Conservation (phyloP, 768 basidiomycete species). For the Pleurotus tuoliensis region DNA sequence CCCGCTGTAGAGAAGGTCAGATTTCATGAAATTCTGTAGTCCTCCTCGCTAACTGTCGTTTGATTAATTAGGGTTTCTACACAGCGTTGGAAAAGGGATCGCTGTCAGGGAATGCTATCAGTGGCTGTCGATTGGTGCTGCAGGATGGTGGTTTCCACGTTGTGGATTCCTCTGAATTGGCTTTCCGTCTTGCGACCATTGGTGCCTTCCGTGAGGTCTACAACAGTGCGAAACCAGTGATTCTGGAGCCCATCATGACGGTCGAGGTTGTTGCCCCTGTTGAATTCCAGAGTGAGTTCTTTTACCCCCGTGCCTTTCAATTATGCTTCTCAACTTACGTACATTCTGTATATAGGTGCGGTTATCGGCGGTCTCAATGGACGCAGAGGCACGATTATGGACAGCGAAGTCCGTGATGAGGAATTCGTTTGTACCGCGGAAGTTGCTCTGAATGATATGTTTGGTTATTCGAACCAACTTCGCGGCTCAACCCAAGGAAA, state of each 20-base stretch:
- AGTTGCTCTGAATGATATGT: conserved; percentile 97
- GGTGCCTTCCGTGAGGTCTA: conserved; percentile 93
- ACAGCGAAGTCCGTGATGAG: conserved; percentile 95
- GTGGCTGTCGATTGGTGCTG: conserved; percentile 81
- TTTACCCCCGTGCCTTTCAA: not conserved
- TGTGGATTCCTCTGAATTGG: conserved; percentile 95
- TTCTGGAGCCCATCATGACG: conserved; percentile 98
- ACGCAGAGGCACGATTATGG: conserved; percentile 89
- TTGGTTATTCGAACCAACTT: conserved; percentile 91
- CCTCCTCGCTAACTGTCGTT: too few relatives aligned
- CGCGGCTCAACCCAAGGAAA: conserved; percentile 96
- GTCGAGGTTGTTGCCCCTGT: conserved; percentile 95
- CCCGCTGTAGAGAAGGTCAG: conserved; percentile 90
- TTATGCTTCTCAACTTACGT: not conserved
- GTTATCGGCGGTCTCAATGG: conserved; percentile 95
- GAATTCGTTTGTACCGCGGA: conserved; percentile 92
- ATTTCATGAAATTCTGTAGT: too few relatives aligned
- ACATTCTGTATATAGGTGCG: conserved; percentile 40
- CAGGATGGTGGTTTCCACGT: conserved; percentile 91
- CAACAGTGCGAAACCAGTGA: conserved; percentile 67
- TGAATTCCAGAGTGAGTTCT: conserved; percentile 82
- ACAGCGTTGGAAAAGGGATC: conserved; percentile 92
- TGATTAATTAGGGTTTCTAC: conserved; percentile 71
- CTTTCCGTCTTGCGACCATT: conserved; percentile 87
- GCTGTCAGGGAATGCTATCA: conserved; percentile 83